Evolutionary conservation across 2,329 filamentous ascomycete species (phyloP).

Genomic region (Bertia moriformis): DNA sequence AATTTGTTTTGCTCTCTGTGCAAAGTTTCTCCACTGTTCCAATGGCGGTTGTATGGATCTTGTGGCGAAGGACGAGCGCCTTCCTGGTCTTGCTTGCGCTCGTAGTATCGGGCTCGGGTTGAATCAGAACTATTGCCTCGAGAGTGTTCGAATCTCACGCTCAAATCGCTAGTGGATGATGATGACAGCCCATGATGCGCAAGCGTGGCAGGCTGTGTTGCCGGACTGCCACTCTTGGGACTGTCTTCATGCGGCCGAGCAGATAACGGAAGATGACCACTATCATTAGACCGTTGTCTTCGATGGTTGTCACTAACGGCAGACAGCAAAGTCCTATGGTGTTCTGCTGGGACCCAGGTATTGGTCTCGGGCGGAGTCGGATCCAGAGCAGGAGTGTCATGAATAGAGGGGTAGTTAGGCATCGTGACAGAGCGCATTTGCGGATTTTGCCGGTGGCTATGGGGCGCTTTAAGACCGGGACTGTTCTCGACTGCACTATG

Average conservation of each 20-base stretch:
- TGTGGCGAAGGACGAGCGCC: not conserved
- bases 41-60: not conserved
- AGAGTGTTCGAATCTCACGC: not conserved
- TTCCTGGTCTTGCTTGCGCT: not conserved
- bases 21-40: not conserved
- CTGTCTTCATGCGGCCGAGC: not conserved
- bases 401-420: too few species aligned
- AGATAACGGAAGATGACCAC: not conserved
- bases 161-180: not conserved
- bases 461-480: not conserved
- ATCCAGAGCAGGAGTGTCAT: too few species aligned
- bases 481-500: not conserved
- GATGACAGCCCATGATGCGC: not conserved
- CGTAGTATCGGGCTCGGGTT: not conserved
- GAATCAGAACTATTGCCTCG: not conserved
- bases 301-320: not conserved
- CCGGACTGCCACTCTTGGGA: conserved; percentile 1
- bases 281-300: not conserved
- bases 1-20: not conserved
- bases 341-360: too few species aligned
- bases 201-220: not conserved
- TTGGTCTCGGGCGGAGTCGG: too few species aligned
- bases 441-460: not conserved
- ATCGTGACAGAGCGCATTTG: conserved; percentile 1
- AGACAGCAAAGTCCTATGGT: not conserved